Base-by-base conservation (phyloP, 805 yeast genomes). In the Hemisphaericaspora nanyangensis region DNA sequence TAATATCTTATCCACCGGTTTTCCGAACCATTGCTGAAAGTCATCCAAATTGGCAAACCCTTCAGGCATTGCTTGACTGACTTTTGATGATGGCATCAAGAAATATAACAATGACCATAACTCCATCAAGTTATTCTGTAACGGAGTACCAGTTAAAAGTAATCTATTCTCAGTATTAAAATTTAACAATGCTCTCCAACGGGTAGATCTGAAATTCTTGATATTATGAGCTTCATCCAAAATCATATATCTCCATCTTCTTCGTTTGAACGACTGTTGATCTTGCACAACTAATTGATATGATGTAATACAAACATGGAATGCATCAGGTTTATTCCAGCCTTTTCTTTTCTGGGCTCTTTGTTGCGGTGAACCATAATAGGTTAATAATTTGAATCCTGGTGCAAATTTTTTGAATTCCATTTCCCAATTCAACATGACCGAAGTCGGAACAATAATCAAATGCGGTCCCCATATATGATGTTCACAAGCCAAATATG, bases 351-450 rank as follows among this genome's bases (percentile, higher is more conserved):
- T 93, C 48, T 87, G 93, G 35, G 90, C 90, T 56, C 99, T 81
- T 58, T 93, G 98, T 52, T 87, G 95, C 0, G 98, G 99, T 12
- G 95, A 82, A 0, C 99, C 99, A 54, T 91, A 93, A 60, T 93
- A 93, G 0, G 98, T 93, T 58, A 93, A 57, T 3, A 93, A 93
- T 60, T 95, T 91, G 60, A 93, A 85, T 0, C 99, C 99, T 0
- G 99, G 99, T 1, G 97, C 97, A 70, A 93, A 93, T 52, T 95
- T 79, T 55, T 95, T 93, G 65, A 93, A 90, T 56, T 93, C 99
- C 97, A 95, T 91, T 60, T 93, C 99, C 99, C 99, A 93, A 56
- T 93, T 93, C 38, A 93, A 76, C 81, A 93, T 81, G 6, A 93
- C 99, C 12, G 96, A 87, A 0, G 99, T 93, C 4, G 99, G 99